These are phyloP conservation scores for Entomortierella beljakovae DNA, from an alignment of 192 early-diverging fungal species.

Conservation along the genomic window DNA sequence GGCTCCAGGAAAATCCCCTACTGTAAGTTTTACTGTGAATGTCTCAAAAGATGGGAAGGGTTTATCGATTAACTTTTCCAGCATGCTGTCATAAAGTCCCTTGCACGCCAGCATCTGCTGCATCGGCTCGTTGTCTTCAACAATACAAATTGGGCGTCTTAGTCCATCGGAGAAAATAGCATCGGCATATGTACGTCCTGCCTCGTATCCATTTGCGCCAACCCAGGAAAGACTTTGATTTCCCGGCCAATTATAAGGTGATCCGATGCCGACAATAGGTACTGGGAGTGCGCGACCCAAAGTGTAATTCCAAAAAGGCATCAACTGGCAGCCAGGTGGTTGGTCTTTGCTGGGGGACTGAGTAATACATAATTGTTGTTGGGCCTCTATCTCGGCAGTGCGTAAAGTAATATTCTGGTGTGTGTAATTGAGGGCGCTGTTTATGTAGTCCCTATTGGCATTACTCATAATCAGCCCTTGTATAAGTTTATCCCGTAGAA, in stretches of 20 bases:
- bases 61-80: background rate
- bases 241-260: background rate
- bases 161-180: background rate
- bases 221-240: constrained; percentile 36
- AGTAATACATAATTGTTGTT: constrained; percentile 10
- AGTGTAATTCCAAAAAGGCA: constrained; percentile 37
- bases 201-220: constrained; percentile 33
- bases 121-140: constrained; percentile 18
- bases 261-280: constrained; percentile 45
- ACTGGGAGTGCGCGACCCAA: constrained; percentile 15
- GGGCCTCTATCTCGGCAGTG: constrained; percentile 3
- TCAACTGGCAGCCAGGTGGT: background rate
- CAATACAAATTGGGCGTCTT: constrained; percentile 16
- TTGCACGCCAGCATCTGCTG: constrained; percentile 34
- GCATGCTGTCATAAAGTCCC: constrained; percentile 25
- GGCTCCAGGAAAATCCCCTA: constrained; percentile 18
- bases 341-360: background rate
- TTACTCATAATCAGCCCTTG: constrained; percentile 39
- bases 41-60: constrained; percentile 21
- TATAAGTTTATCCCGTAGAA: constrained; percentile 13
- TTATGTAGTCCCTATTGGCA: constrained; percentile 11
- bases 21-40: constrained; percentile 4
- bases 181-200: constrained; percentile 27
- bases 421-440: constrained; percentile 30
- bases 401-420: background rate